A percentile compares a stretch with the other conserved stretches of the same genome.
Evolutionary conservation across 2,329 filamentous ascomycete species (phyloP).

Genomic region (Sporothrix mexicana): DNA sequence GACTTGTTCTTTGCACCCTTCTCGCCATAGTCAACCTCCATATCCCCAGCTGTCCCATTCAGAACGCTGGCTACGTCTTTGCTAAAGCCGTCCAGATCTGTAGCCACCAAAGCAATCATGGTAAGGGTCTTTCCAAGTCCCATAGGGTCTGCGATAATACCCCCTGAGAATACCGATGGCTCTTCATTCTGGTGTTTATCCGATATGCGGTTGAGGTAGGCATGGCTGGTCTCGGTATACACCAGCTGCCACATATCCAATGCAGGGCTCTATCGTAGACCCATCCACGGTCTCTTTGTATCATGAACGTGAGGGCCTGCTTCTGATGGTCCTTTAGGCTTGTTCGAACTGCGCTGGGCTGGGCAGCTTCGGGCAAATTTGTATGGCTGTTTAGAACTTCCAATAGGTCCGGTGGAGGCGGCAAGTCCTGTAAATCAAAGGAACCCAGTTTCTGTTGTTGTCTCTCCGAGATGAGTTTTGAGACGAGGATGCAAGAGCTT

Average conservation of each 20-base stretch:
- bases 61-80: not conserved
- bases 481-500: not conserved
- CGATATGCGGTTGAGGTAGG: not conserved
- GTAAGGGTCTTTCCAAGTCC: constrained; percentile 54
- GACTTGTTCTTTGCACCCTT: not conserved
- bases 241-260: not conserved
- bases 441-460: not conserved
- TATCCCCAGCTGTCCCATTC: not conserved
- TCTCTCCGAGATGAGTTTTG: not conserved
- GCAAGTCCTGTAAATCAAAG: not conserved
- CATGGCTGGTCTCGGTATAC: not conserved
- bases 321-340: not conserved
- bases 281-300: not conserved
- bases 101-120: constrained; percentile 51
- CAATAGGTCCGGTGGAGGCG: not conserved
- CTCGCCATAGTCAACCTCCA: not conserved
- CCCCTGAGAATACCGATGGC: constrained; percentile 49
- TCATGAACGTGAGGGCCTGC: not conserved
- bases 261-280: not conserved
- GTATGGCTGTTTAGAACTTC: not conserved
- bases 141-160: constrained; percentile 56
- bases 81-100: constrained; percentile 37
- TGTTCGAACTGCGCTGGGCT: not conserved
- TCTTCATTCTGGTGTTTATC: constrained; percentile 42
- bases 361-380: not conserved